These are phyloP conservation scores for Jackrogersella multiformis DNA, from an alignment of 495 filamentous ascomycete genomes.

Conservation along the genomic window DNA sequence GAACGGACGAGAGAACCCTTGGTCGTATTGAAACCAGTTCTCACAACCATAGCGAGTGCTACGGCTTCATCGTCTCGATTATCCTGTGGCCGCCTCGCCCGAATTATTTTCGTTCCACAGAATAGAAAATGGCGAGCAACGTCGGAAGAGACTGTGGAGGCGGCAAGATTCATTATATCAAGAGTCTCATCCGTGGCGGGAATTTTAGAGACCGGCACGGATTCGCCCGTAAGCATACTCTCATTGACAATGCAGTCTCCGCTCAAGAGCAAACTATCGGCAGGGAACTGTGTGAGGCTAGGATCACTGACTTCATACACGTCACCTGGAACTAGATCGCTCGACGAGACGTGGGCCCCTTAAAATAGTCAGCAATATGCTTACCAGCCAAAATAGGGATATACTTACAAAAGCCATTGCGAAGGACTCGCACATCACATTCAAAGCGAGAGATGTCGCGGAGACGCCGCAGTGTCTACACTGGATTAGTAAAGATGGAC, in stretches of 20 bases:
- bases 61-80: conserved; percentile 85
- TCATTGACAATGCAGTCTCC: conserved; percentile 99
- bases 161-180: conserved; percentile 73
- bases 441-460: conserved; percentile 94
- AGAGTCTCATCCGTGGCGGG: conserved; percentile 87
- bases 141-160: conserved; percentile 79
- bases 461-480: conserved; percentile 85
- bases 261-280: conserved; percentile 89
- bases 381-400: neutral
- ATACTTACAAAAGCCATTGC: conserved; percentile 90
- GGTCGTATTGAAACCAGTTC: conserved; percentile 96
- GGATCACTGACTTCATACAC: conserved; percentile 98
- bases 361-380: conserved; percentile 39
- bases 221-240: conserved; percentile 99
- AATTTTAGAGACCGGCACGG: conserved; percentile 92
- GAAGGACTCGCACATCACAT: conserved; percentile 90
- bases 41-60: conserved; percentile 87
- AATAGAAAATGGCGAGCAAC: conserved; percentile 91
- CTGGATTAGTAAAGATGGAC: conserved; percentile 26
- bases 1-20: conserved; percentile 96
- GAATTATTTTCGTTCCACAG: conserved; percentile 93
- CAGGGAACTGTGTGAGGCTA: conserved; percentile 89
- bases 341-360: conserved; percentile 88
- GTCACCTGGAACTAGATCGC: conserved; percentile 93
- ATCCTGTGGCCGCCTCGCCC: conserved; percentile 87